Percentiles rank a stretch among this genome's conserved stretches.
Conservation (phyloP, 2,329 filamentous ascomycete genomes). For the Acephala macrosclerotiorum region DNA sequence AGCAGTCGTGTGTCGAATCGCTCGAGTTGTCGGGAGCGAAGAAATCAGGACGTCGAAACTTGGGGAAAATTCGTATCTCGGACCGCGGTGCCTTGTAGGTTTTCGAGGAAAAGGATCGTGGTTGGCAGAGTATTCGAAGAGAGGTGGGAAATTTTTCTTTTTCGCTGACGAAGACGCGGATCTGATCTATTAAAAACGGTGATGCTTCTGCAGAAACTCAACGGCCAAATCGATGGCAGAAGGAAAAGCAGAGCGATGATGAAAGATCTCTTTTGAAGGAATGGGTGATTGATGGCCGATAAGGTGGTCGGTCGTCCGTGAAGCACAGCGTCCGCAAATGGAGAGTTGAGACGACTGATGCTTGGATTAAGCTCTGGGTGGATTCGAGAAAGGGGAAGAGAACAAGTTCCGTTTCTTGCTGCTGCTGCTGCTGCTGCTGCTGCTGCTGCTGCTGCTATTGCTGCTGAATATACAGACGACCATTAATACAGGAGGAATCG, state of each 20-base stretch:
- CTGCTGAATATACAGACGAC: slow-evolving; percentile 33
- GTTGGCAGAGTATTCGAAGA: slow-evolving; percentile 27
- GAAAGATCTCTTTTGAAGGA: slow-evolving; percentile 34
- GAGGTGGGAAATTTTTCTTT: slow-evolving; percentile 16
- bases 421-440: slow-evolving; percentile 2
- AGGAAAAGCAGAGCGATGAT: slow-evolving; percentile 23
- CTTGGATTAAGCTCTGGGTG: slow-evolving; percentile 36
- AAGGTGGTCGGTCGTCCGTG: slow-evolving; percentile 42
- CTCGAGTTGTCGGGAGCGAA: slow-evolving; percentile 15
- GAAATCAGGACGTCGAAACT: slow-evolving; percentile 9
- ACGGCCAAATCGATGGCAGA: slow-evolving; percentile 35
- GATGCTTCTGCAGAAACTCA: slow-evolving; percentile 12
- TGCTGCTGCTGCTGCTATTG: not conserved
- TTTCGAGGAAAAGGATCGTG: slow-evolving; percentile 28
- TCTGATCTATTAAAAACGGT: slow-evolving; percentile 37
- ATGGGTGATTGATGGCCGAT: slow-evolving; percentile 40
- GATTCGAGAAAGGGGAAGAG: slow-evolving; percentile 18
- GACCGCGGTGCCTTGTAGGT: slow-evolving; percentile 11
- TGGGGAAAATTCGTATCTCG: slow-evolving; percentile 17
- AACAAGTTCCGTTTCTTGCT: slow-evolving; percentile 15
- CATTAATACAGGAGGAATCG: slow-evolving; percentile 35
- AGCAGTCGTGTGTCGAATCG: slow-evolving; percentile 21
- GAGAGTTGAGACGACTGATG: slow-evolving; percentile 26
- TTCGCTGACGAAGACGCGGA: slow-evolving; percentile 22
- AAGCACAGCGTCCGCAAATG: slow-evolving; percentile 29